Evolutionary conservation across 2,329 filamentous ascomycete species (phyloP), one percentile per base, ranked within the genome.

Genomic region (Lecanoromycetidae sp.): DNA sequence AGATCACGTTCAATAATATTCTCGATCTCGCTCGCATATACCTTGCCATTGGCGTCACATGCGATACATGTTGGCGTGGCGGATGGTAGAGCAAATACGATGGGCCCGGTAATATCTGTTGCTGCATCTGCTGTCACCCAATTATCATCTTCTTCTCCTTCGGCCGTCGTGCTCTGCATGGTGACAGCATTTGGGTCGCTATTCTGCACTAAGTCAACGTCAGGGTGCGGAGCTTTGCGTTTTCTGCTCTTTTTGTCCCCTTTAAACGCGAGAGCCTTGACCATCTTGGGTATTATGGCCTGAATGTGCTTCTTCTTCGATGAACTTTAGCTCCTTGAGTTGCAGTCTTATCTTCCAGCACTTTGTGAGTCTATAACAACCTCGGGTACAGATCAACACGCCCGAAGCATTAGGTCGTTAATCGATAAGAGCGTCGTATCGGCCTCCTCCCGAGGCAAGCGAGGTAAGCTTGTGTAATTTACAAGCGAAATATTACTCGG

Each of bases 221-320:
- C 71, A 35, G 68, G 68, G 44, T 71, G 70, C 39, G 74, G 67
- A 57, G 84, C 79, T 74, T 94, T 95, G 63, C 87, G 77, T 72
- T 95, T 95, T 67, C 91, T 94, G 50, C 77, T 69, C 69, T 91
- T 91, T 67, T 93, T 95, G 69, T 98, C 91, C 71, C 91, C 91
- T 69, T 98, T 98, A 74, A 98, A 98, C 40, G 79, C 74, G 49
- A 98, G 76, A 39, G 90, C 81, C 64, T 94, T 95, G 57, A 94
- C 64, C 53, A 55, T 55, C 17, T 0, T 41, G 19, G 7, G 20
- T 12, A 9, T n/a, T n/a, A 6, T n/a, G n/a, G n/a, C n/a, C n/a
- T n/a, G n/a, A n/a, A n/a, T n/a, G n/a, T n/a, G n/a, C n/a, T n/a
- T n/a, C n/a, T n/a, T n/a, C n/a, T n/a, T n/a, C n/a, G n/a, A n/a